Percentiles rank a stretch among this genome's conserved stretches.
These are phyloP conservation scores for Suillus decipiens DNA, from an alignment of 768 basidiomycete species.

Conservation along the genomic window DNA sequence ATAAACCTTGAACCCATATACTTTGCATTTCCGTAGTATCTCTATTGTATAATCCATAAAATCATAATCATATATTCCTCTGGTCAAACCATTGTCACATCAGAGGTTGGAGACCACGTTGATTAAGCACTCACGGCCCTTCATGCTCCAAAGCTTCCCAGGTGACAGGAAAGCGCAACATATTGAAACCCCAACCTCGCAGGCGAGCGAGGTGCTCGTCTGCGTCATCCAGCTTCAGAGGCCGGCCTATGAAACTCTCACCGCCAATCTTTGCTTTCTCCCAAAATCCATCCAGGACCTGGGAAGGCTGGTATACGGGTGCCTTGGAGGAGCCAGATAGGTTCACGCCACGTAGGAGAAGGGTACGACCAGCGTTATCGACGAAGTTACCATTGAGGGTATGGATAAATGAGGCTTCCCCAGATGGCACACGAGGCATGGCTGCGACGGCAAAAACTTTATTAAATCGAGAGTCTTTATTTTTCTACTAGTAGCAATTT, in stretches of 20 bases:
- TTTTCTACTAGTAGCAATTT: background rate
- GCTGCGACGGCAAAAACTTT: constrained; percentile 44
- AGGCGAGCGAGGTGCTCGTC: constrained; percentile 87
- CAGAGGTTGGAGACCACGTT: background rate
- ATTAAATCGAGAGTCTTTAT: background rate
- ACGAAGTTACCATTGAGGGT: constrained; percentile 71
- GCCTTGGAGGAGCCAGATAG: constrained; percentile 88
- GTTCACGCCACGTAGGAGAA: constrained; percentile 93
- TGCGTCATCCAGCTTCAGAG: constrained; percentile 84
- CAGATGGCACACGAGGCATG: constrained; percentile 58
- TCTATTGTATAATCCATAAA: constrained; percentile 92
- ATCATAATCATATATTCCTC: constrained; percentile 85
- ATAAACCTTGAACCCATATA: constrained; percentile 87
- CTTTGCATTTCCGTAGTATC: constrained; percentile 88
- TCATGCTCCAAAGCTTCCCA: constrained; percentile 96
- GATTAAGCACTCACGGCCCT: constrained; percentile 77
- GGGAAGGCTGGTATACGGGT: constrained; percentile 68
- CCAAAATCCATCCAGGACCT: constrained; percentile 79
- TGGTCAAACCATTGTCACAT: constrained; percentile 33
- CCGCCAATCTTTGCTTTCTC: constrained; percentile 70
- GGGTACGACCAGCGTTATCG: constrained; percentile 70
- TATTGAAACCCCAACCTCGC: constrained; percentile 91
- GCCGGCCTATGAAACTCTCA: constrained; percentile 72
- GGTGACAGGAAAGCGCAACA: constrained; percentile 75
- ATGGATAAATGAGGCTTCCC: constrained; percentile 64